Base-by-base conservation (phyloP, 176 grass and related monocot species). In the Bromus sterilis region DNA sequence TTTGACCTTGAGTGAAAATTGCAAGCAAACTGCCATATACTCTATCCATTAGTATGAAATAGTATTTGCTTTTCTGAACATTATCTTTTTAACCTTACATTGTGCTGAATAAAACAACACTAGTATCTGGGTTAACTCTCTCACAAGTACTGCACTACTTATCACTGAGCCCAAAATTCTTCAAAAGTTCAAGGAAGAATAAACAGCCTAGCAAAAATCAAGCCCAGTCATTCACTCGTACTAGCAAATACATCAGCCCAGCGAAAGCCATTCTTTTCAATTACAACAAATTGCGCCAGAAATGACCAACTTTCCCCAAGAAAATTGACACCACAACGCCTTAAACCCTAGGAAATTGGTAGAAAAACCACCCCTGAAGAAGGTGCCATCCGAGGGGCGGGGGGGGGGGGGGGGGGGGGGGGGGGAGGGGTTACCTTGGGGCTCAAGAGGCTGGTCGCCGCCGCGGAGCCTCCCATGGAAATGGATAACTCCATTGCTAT, bases 401-500 rank as follows among this genome's bases (percentile, higher is more conserved):
- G 23, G 13, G 21, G 71, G 14, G 64, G 10, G 85, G 11, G 30
- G 29, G n/a, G 25, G 6, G 6, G 0, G 37, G 13, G 11, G 26
- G 56, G 44, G 43, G n/a, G 63, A 39, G 23, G 4, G 31, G 31
- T 62, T 56, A 89, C 82, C 87, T 85, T 81, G 33, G 56, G 34
- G 15, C 21, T 56, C 8, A 31, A 11, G 24, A 71, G 63, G 71
- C 63, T n/a, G 26, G 63, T 71, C 14, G 34, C 28, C 64, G 78
- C 82, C 5, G 72, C 21, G 48, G 15, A 33, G 35, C 86, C 71
- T 40, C 57, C 66, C 7, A 74, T 46, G 60, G 49, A 35, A 71
- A 60, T 62, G 64, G 82, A 85, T 85, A 71, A 64, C 71, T 89
- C 82, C 82, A 89, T 76, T 32, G 77, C 62, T 41, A 48, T 49